Evolutionary conservation across 176 grass and related monocot species (phyloP).

Genomic region (Triticum dicoccoides): DNA sequence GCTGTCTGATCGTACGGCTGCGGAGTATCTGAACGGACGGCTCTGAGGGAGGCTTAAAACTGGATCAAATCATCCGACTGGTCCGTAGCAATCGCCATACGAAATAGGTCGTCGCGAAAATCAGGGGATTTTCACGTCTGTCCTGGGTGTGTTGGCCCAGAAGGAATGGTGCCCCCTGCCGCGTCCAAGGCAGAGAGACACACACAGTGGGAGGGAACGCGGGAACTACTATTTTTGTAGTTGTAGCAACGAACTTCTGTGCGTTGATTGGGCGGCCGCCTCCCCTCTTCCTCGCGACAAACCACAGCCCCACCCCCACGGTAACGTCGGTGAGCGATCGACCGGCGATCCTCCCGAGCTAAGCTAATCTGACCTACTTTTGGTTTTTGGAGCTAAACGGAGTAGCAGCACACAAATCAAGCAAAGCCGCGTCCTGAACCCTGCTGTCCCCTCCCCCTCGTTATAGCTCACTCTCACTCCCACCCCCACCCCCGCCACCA

Average conservation of each 20-base stretch:
- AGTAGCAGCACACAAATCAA: not conserved
- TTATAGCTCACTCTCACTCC: not conserved
- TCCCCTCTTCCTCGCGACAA: not conserved
- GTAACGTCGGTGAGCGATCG: not conserved
- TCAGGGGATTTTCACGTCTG: not conserved
- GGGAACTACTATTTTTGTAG: not conserved
- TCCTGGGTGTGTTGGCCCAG: not conserved
- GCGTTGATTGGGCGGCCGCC: conserved; percentile 24
- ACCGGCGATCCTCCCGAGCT: not conserved
- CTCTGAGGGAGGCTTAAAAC: too few species aligned
- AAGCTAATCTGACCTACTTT: not conserved
- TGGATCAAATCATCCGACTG: too few species aligned
- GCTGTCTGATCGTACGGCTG: too few species aligned
- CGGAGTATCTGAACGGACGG: too few species aligned
- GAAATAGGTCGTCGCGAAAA: not conserved
- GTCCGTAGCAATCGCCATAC: too few species aligned
- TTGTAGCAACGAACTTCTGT: not conserved
- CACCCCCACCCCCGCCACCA: not conserved
- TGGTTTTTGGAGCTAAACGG: not conserved
- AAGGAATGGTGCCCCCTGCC: not conserved
- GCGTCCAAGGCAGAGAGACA: not conserved
- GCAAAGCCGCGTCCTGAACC: not conserved
- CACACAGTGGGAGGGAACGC: not conserved
- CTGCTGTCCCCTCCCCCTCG: not conserved
- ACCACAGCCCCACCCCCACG: not conserved